A percentile compares a stretch with the other conserved stretches of the same genome.
phyloP scores from a whole-genome alignment of 2,329 filamentous ascomycete genomes.

The Apiospora rasikravindrae region DNA sequence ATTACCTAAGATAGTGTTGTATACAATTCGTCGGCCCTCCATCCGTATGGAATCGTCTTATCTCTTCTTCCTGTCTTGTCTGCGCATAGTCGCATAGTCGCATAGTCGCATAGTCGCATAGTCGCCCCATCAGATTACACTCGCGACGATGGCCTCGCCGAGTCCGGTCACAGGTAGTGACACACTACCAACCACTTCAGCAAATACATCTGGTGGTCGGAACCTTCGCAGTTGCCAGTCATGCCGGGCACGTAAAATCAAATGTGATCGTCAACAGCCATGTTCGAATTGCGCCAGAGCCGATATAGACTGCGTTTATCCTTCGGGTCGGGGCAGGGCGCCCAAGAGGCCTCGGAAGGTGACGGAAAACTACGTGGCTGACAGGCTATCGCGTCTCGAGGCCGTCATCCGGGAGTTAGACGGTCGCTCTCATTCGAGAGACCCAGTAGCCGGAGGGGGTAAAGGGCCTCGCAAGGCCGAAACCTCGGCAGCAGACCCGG shows the following conservation, averaged over 20 bases:
- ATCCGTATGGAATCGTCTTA: too few relatives aligned
- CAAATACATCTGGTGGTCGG: background rate
- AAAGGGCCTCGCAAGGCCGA: background rate
- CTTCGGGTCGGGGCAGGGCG: slow-evolving; percentile 1
- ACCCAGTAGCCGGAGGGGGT: background rate
- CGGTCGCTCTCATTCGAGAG: background rate
- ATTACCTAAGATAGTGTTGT: too few relatives aligned
- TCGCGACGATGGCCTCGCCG: background rate
- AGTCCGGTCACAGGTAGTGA: background rate
- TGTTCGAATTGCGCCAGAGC: background rate
- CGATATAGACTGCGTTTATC: background rate
- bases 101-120: background rate
- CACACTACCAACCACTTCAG: background rate
- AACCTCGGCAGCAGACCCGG: background rate
- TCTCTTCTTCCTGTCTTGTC: background rate
- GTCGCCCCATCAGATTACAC: background rate
- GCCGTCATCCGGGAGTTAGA: slow-evolving; percentile 14
- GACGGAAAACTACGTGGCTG: slow-evolving; percentile 1
- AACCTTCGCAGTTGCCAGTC: slow-evolving; percentile 13
- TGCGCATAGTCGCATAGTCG: background rate
- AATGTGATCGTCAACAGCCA: slow-evolving; percentile 16
- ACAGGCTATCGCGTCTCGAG: slow-evolving; percentile 7
- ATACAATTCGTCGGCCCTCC: too few relatives aligned
- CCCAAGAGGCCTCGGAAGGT: slow-evolving; percentile 6
- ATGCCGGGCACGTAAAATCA: slow-evolving; percentile 13